These are phyloP conservation scores for Chytriomyces confervae DNA, from an alignment of 192 early-diverging fungal species.

Conservation along the genomic window DNA sequence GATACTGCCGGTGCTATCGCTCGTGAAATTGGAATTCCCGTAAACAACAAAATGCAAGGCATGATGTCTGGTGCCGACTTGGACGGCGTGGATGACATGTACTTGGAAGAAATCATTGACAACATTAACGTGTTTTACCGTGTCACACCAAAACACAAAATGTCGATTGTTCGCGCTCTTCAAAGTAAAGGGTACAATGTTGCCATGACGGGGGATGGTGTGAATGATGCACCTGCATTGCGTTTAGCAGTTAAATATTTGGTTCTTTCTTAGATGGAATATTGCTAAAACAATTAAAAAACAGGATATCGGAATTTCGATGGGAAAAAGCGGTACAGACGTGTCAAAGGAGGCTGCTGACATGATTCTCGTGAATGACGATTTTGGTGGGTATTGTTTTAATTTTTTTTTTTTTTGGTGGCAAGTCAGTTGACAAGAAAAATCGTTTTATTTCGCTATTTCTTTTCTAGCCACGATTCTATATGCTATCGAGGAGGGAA, in stretches of 20 bases:
- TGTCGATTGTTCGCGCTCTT: conserved; percentile 87
- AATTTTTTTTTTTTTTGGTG: not conserved
- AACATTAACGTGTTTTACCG: conserved; percentile 71
- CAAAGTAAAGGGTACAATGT: conserved; percentile 87
- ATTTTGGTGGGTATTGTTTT: conserved; percentile 62
- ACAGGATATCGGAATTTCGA: conserved; percentile 92
- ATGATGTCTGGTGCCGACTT: conserved; percentile 55
- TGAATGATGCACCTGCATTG: conserved; percentile 95
- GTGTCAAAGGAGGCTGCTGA: conserved; percentile 96
- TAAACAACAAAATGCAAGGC: conserved; percentile 27
- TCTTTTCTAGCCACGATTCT: conserved; percentile 74
- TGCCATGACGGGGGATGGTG: conserved; percentile 97
- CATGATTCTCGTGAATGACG: conserved; percentile 96
- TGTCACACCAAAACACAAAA: conserved; percentile 82
- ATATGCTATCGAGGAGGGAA: conserved; percentile 95
- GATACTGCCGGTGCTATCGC: conserved; percentile 92
- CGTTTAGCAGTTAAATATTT: conserved; percentile 62
- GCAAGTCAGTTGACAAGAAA: not conserved
- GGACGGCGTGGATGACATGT: conserved; percentile 42
- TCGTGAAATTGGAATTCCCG: conserved; percentile 79
- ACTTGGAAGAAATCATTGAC: conserved; percentile 47
- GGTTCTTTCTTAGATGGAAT: not conserved
- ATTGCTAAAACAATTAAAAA: not conserved
- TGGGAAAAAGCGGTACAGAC: conserved; percentile 95
- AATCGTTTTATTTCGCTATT: not conserved